Evolutionary conservation across 805 yeast genomes (phyloP).

Genomic region (Starmerella ratchasimensis): DNA sequence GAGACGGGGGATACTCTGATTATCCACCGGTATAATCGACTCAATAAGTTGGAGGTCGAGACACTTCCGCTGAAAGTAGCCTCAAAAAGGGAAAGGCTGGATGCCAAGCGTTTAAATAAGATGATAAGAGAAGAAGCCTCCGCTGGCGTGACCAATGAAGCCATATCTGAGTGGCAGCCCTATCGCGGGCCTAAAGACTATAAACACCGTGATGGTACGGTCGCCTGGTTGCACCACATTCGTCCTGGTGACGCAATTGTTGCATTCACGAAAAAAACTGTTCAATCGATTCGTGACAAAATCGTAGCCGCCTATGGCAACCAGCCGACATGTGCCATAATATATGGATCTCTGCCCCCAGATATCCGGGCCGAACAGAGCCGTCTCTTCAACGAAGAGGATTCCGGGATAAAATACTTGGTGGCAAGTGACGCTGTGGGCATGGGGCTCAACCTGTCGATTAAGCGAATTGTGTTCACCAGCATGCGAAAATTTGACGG

Average conservation of each 20-base stretch:
- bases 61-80: conserved; percentile 3
- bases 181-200: too few relatives aligned
- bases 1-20: conserved; percentile 70
- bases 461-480: conserved; percentile 66
- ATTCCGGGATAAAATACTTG: conserved; percentile 64
- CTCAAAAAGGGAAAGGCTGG: background rate
- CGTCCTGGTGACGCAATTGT: conserved; percentile 78
- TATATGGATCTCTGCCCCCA: conserved; percentile 93
- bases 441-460: conserved; percentile 85
- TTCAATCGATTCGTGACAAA: conserved; percentile 50
- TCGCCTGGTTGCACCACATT: conserved; percentile 26
- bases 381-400: conserved; percentile 46
- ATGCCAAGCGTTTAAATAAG: background rate
- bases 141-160: background rate
- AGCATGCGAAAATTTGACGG: conserved; percentile 63
- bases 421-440: conserved; percentile 97
- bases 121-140: too few relatives aligned
- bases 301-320: conserved; percentile 45
- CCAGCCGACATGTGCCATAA: conserved; percentile 49
- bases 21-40: conserved; percentile 57
- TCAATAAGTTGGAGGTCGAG: conserved; percentile 56
- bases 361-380: conserved; percentile 86
- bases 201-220: background rate
- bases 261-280: conserved; percentile 64
- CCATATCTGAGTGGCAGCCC: too few relatives aligned